Base-by-base conservation (phyloP, 768 basidiomycete species). In the Lentinula detonsa region DNA sequence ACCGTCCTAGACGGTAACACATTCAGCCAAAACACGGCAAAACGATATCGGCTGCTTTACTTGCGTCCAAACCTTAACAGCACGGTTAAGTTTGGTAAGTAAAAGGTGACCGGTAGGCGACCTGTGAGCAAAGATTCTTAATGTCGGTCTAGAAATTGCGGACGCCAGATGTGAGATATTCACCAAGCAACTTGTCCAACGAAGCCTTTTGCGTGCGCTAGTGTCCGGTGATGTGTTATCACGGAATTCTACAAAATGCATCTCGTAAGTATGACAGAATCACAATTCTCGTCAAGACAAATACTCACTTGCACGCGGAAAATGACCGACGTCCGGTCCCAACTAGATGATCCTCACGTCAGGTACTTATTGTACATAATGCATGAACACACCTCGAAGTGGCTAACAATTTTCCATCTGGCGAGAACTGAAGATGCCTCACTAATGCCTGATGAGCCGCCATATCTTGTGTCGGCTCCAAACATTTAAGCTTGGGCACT, bases 181-280 rank as follows among this genome's bases (percentile, higher is more conserved):
- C 61, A 86, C 87, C 89, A 91, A 34, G 87, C 88, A 35, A 90
- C 88, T 71, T 90, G 88, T 37, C 85, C 82, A 35, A 89, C 84
- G 70, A 90, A 89, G n/a, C 86, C 86, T 63, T 83, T 79, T 4
- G 85, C 75, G 66, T 90, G 88, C 0, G 84, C 85, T 18, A 91
- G 78, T 15, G 83, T 79, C 45, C 86, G 81, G 66, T 88, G 81
- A 66, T 88, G 86, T 2, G 78, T 74, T n/a, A 74, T 71, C 62
- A 85, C 82, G 10, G 82, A 80, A 59, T 84, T 80, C 86, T 87
- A 64, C 4, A 57, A 37, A 15, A 58, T 43, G 16, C 11, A 37
- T 66, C 40, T 67, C 6, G 21, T 49, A 4, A 28, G 18, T 10
- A 53, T 10, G 28, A 10, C 39, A 60, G 43, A 13, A 63, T 34